Evolutionary conservation across 106 monocot genomes (phyloP).

Genomic region (Apostasia ramifera): DNA sequence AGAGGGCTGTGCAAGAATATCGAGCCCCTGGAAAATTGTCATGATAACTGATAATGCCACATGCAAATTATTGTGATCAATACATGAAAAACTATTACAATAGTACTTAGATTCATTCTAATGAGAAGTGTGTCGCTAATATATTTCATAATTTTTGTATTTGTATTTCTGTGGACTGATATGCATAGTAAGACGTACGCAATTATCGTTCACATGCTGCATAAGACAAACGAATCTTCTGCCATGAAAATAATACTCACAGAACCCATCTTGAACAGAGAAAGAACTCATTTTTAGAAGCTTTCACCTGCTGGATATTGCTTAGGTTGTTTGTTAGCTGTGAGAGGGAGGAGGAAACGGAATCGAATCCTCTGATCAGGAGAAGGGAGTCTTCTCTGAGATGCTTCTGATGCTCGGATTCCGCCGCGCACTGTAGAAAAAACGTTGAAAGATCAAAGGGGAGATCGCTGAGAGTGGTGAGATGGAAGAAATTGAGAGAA

Average conservation of each 20-base stretch:
- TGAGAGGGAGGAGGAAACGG: slow-evolving; percentile 70
- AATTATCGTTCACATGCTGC: too few relatives aligned
- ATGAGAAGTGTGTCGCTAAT: neutral
- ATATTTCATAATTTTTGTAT: neutral
- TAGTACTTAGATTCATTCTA: neutral
- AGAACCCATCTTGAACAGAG: neutral
- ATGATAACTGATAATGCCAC: neutral
- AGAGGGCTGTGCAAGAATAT: slow-evolving; percentile 41
- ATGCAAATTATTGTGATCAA: neutral
- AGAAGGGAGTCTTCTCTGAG: slow-evolving; percentile 68
- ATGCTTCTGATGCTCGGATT: slow-evolving; percentile 44
- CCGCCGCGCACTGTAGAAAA: slow-evolving; percentile 19
- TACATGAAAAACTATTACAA: neutral
- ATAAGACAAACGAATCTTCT: neutral
- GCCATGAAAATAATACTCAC: neutral
- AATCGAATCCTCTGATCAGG: slow-evolving; percentile 79
- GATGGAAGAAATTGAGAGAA: neutral
- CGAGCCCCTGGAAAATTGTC: slow-evolving; percentile 27
- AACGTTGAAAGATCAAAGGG: neutral
- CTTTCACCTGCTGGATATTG: slow-evolving; percentile 54
- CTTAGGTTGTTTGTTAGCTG: slow-evolving; percentile 58
- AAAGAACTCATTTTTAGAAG: too few relatives aligned
- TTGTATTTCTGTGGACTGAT: too few relatives aligned
- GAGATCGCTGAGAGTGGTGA: neutral
- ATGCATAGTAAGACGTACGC: neutral